Conservation (phyloP, 495 filamentous ascomycete species). For the Cercophora samala region DNA sequence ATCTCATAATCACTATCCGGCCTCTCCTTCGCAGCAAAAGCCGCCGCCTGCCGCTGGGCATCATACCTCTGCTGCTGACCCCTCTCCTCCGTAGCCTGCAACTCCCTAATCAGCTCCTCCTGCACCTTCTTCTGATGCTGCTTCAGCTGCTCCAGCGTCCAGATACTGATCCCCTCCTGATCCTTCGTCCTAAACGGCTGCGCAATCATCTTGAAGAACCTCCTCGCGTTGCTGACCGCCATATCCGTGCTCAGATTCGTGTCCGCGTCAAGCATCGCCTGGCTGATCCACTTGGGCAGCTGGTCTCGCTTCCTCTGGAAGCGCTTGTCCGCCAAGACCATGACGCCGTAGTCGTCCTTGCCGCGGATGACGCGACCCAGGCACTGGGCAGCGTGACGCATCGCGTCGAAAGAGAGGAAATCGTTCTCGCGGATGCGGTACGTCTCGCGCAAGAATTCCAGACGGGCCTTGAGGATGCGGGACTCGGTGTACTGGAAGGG, state of each 20-base stretch:
- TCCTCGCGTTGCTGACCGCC: constrained; percentile 82
- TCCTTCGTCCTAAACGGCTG: constrained; percentile 79
- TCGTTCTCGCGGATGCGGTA: constrained; percentile 98
- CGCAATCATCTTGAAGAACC: constrained; percentile 85
- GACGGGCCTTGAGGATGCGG: constrained; percentile 89
- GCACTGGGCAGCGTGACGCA: constrained; percentile 97
- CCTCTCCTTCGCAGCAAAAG: constrained; percentile 10
- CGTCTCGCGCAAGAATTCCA: constrained; percentile 93
- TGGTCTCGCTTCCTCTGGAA: constrained; percentile 87
- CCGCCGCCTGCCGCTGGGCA: constrained; percentile 23
- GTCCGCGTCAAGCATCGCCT: constrained; percentile 78
- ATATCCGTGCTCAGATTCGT: constrained; percentile 91
- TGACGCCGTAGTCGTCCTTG: constrained; percentile 98
- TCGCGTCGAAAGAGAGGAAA: constrained; percentile 97
- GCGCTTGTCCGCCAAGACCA: constrained; percentile 91
- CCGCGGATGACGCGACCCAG: constrained; percentile 91
- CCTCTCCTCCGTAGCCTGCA: constrained; percentile 30
- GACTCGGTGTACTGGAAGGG: constrained; percentile 99
- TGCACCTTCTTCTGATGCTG: constrained; percentile 74
- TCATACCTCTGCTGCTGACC: constrained; percentile 10
- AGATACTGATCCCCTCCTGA: constrained; percentile 89
- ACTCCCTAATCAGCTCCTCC: constrained; percentile 52
- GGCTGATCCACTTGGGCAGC: constrained; percentile 95
- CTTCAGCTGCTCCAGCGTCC: constrained; percentile 75
- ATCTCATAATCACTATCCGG: constrained; percentile 54